These are phyloP conservation scores for Sporothrix dimorphospora DNA, from an alignment of 2,329 filamentous ascomycete genomes.

Conservation along the genomic window DNA sequence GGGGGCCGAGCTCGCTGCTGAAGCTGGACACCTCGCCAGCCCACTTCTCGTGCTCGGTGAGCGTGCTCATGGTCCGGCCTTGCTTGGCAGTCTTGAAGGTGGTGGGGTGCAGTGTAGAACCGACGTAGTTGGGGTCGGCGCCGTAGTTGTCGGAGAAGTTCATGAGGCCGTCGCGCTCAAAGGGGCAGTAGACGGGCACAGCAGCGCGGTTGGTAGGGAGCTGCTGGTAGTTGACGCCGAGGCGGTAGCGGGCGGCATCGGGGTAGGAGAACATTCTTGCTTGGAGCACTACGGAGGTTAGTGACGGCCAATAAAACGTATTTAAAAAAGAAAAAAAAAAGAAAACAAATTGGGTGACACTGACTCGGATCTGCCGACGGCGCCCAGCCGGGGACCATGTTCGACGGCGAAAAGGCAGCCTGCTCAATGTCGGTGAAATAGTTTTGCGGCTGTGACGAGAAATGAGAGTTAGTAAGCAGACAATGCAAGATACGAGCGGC, in stretches of 20 bases:
- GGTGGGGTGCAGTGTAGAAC: slow-evolving; percentile 49
- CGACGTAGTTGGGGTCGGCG: slow-evolving; percentile 61
- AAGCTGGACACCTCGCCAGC: slow-evolving; percentile 49
- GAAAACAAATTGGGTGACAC: neutral
- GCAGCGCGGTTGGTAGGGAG: slow-evolving; percentile 63
- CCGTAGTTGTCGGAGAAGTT: slow-evolving; percentile 67
- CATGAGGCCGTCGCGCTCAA: slow-evolving; percentile 76
- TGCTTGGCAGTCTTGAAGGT: slow-evolving; percentile 45
- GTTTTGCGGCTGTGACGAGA: slow-evolving; percentile 49
- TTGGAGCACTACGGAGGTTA: slow-evolving; percentile 52
- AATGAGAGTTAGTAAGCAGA: neutral
- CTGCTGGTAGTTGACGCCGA: slow-evolving; percentile 67
- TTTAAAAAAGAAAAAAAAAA: too few relatives aligned
- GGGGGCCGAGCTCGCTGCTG: slow-evolving; percentile 49
- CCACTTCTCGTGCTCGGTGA: slow-evolving; percentile 51
- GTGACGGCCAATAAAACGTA: neutral
- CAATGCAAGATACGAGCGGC: neutral
- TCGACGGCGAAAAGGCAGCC: slow-evolving; percentile 66
- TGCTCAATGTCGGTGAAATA: slow-evolving; percentile 73
- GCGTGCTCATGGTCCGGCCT: slow-evolving; percentile 43
- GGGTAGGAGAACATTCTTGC: slow-evolving; percentile 64
- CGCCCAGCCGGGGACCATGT: slow-evolving; percentile 65
- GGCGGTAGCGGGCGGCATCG: slow-evolving; percentile 64
- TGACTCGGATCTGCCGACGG: slow-evolving; percentile 59
- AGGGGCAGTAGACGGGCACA: slow-evolving; percentile 63